Evolutionary conservation across 148 eudicot genomes (phyloP).

Genomic region (Rhododendron simsii): DNA sequence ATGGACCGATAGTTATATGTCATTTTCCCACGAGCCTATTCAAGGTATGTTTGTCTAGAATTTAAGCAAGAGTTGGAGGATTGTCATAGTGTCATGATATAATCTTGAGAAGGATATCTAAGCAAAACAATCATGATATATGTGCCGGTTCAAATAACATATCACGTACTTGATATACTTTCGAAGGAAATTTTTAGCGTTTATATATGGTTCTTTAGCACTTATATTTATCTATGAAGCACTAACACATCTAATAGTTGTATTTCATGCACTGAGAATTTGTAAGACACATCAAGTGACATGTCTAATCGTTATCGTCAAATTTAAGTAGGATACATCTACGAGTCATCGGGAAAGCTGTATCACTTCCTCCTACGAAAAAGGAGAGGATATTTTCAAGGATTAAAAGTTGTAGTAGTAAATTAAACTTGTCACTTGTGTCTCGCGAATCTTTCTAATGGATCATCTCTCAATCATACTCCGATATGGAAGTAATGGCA

Average conservation of each 20-base stretch:
- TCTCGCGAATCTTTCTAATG: background rate
- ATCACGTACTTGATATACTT: background rate
- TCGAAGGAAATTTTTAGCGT: background rate
- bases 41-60: background rate
- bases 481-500: background rate
- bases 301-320: background rate
- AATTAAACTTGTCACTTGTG: background rate
- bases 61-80: background rate
- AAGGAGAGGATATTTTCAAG: too few relatives aligned
- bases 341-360: background rate
- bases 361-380: background rate
- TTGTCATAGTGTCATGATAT: background rate
- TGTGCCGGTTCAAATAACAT: background rate
- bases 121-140: too few relatives aligned
- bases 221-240: background rate
- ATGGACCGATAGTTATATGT: background rate
- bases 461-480: background rate
- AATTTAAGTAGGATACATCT: background rate
- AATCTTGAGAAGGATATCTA: too few relatives aligned
- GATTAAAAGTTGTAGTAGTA: too few relatives aligned
- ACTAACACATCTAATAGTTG: background rate
- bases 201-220: background rate
- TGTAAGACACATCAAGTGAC: background rate
- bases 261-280: background rate
- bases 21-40: background rate